phyloP scores from a whole-genome alignment of 129 eudicot genomes.

The carrot (Daucus carota) region DH1_v3.0 NC_030384.2:44436001-44436500 shows the following conservation, averaged over 20 bases:
- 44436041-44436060: conserved; percentile 93
- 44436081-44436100: conserved; percentile 92
- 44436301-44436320: background rate
- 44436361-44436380: conserved; percentile 84
- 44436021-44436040: conserved; percentile 94
- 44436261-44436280: background rate
- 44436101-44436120: conserved; percentile 90
- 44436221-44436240: conserved; percentile 14
- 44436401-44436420: conserved; percentile 67
- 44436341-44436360: background rate
- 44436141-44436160: conserved; percentile 99
- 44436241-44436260: conserved; percentile 7
- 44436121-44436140: conserved; percentile 84
- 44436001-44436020: conserved; percentile 96
- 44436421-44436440: conserved; percentile 74
- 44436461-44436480: conserved; percentile 82
- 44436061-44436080: conserved; percentile 61
- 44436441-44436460: conserved; percentile 66
- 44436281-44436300: background rate
- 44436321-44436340: background rate
- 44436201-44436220: conserved; percentile 97
- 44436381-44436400: conserved; percentile 87
- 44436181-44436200: conserved; percentile 99
- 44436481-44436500: conserved; percentile 34
- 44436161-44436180: conserved; percentile 97